Evolutionary conservation across 176 grass and related monocot species (phyloP), one percentile per base, ranked within the genome.

Genomic region (Eleusine coracana): DNA sequence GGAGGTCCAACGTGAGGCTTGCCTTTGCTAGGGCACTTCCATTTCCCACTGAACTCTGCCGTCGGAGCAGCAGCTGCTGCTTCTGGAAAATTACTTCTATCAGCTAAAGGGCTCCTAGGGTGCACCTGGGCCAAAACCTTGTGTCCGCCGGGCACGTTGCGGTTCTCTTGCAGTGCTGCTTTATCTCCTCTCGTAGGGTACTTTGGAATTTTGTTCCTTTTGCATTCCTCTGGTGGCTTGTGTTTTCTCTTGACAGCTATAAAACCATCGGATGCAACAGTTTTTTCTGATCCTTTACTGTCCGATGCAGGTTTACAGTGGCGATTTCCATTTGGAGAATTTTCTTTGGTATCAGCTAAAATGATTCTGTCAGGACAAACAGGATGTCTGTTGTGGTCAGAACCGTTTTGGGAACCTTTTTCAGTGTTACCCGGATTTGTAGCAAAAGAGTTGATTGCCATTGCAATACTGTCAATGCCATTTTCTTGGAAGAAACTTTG

Each of bases 11-110:
- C 50, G 5, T 84, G 78, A 46, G 85, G 90, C 69, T 90, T 95
- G 21, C 77, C 77, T 81, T 90, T 92, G 66, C 85, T 71, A 86
- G 93, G 87, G 64, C 87, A 88, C 40, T 89, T 86, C 93, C 93
- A 95, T 90, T 92, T 95, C 36, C 74, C 76, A 16, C 55, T 37
- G 25, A 65, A 17, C 52, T 88, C 68, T n/a, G 68, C 44, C 61
- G 27, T 16, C 1, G 65, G 52, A 28, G 48, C 37, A 28, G 48
- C 37, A 63, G 21, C 80, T 34, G 6, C 31, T 58, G 34, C 78
- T 71, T 85, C 78, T 54, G 75, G 60, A 83, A 79, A 18, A 49
- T 92, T 89, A 18, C 70, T 88, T 69, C 49, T 95, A 71, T 90
- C 85, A 56, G 79, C 67, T 5, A 88, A 83, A 42, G 87, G 73